Percentiles rank a stretch among this genome's conserved stretches.
phyloP scores from a whole-genome alignment of 805 yeast species.

The Wickerhamiella sorbophila region DNA sequence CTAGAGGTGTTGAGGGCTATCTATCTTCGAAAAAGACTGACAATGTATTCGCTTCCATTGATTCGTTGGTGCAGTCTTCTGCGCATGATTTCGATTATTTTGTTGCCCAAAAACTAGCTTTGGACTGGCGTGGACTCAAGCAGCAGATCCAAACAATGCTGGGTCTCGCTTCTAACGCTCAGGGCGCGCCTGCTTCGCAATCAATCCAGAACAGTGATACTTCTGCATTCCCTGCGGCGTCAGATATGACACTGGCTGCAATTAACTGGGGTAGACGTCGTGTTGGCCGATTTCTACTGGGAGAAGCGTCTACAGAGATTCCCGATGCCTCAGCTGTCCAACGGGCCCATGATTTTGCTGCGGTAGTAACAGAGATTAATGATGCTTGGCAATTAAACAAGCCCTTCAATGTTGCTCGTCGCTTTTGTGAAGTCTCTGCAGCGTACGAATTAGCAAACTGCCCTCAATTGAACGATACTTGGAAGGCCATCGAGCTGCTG shows the following conservation, averaged over 20 bases:
- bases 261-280: conserved; percentile 24
- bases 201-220: conserved; percentile 19
- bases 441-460: conserved; percentile 1
- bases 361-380: background rate
- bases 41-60: conserved; percentile 67
- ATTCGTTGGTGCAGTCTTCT: conserved; percentile 57
- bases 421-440: background rate
- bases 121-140: conserved; percentile 76
- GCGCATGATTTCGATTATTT: conserved; percentile 71
- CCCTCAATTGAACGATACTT: conserved; percentile 9
- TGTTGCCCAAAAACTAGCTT: conserved; percentile 53
- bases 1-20: conserved; percentile 44
- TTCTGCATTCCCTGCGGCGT: conserved; percentile 24
- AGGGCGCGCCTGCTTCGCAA: conserved; percentile 13
- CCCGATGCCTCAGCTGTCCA: conserved; percentile 12
- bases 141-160: conserved; percentile 59
- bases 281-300: conserved; percentile 26
- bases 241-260: conserved; percentile 1
- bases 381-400: conserved; percentile 2
- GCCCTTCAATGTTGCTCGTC: conserved; percentile 1
- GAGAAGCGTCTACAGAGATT: conserved; percentile 22
- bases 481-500: conserved; percentile 13
- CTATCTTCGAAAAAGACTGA: conserved; percentile 64
- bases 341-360: conserved; percentile 4
- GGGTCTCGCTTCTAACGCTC: conserved; percentile 31